A percentile compares a stretch with the other conserved stretches of the same genome.
Conservation (phyloP, 164 flowering plant genomes). For the Amborella trichopoda region DNA sequence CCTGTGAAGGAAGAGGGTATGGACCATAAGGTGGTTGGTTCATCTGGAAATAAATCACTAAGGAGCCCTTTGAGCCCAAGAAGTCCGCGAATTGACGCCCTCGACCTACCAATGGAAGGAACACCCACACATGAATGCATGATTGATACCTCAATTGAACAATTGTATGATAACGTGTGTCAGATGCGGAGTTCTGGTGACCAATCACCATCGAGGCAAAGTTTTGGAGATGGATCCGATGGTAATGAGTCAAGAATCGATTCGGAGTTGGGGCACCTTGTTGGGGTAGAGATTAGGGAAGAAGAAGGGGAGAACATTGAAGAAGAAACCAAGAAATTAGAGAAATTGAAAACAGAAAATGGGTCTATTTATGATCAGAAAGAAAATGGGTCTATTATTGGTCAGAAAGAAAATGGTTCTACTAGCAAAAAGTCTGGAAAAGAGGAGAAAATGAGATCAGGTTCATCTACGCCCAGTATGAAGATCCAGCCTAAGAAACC, state of each 20-base stretch:
- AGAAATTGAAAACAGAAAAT: constrained; percentile 29
- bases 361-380: constrained; percentile 13
- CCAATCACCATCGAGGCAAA: constrained; percentile 61
- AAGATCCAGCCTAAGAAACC: constrained; percentile 35
- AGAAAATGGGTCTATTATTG: not conserved
- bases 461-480: constrained; percentile 24
- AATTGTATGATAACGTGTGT: constrained; percentile 68
- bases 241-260: constrained; percentile 83
- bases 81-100: constrained; percentile 17
- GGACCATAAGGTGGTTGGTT: constrained; percentile 25
- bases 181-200: constrained; percentile 82
- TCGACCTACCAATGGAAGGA: constrained; percentile 20
- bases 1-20: constrained; percentile 24
- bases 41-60: constrained; percentile 17
- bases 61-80: constrained; percentile 22
- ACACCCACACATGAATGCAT: constrained; percentile 3
- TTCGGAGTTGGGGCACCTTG: constrained; percentile 76
- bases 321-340: constrained; percentile 13
- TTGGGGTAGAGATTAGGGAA: constrained; percentile 46
- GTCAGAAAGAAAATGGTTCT: constrained; percentile 3
- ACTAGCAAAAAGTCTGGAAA: constrained; percentile 16
- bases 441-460: constrained; percentile 19
- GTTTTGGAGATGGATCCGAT: constrained; percentile 60
- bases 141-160: constrained; percentile 61
- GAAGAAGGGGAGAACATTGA: constrained; percentile 21